Evolutionary conservation across 345 rosid genomes (phyloP).

Genomic region (Eucalyptus curtisii): DNA sequence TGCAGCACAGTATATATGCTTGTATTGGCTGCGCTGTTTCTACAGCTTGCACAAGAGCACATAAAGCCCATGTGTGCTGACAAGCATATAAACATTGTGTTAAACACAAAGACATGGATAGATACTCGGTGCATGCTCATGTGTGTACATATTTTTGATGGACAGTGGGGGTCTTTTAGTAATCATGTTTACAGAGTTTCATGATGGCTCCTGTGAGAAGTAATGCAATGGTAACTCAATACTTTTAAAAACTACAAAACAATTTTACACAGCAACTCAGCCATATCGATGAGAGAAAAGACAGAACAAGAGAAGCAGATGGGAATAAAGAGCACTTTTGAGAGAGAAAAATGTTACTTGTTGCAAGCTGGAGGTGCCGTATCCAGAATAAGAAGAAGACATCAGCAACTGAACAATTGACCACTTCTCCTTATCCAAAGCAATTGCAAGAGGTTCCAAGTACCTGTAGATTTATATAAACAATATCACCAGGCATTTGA

Average conservation of each 20-base stretch:
- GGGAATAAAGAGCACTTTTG: neutral
- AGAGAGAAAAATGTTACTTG: slow-evolving; percentile 39
- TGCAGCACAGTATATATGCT: neutral
- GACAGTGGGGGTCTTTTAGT: neutral
- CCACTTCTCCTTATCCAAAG: slow-evolving; percentile 92
- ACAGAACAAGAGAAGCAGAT: neutral
- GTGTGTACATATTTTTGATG: neutral
- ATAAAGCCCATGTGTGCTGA: neutral
- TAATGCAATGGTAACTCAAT: neutral
- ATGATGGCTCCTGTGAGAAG: neutral
- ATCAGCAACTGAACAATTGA: slow-evolving; percentile 83
- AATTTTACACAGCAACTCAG: neutral
- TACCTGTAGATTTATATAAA: slow-evolving; percentile 30
- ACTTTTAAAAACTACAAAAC: neutral
- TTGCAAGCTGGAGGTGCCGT: slow-evolving; percentile 82
- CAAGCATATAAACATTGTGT: neutral
- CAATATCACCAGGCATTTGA: neutral
- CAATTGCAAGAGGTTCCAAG: slow-evolving; percentile 89
- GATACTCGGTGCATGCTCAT: neutral
- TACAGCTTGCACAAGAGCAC: neutral
- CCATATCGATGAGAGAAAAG: neutral
- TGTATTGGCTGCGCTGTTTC: neutral
- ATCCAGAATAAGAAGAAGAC: slow-evolving; percentile 88
- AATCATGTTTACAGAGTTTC: neutral
- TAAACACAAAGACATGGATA: neutral